Evolutionary conservation across 305 asterid genomes (phyloP).

Genomic region (Solanum chacoense): DNA sequence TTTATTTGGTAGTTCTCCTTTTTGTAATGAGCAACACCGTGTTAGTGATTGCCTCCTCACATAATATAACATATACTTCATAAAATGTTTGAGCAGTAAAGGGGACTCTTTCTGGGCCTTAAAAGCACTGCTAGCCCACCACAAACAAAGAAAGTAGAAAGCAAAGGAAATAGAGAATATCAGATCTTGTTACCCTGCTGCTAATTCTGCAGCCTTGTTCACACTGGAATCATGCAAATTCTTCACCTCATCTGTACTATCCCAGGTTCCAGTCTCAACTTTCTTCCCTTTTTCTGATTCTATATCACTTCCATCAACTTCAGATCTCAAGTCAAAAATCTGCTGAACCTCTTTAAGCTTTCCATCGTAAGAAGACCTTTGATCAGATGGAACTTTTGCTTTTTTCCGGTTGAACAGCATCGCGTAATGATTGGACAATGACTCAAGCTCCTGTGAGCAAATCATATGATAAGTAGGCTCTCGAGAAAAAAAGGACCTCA

Average conservation of each 20-base stretch:
- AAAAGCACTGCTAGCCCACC: not conserved
- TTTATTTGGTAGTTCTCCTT: not conserved
- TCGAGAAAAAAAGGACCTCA: not conserved
- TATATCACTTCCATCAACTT: conserved; percentile 39
- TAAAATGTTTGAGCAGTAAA: not conserved
- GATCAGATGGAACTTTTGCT: conserved; percentile 71
- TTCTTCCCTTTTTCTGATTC: conserved; percentile 75
- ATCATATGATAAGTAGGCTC: not conserved
- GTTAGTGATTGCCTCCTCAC: not conserved
- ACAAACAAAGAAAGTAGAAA: not conserved
- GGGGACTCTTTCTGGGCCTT: not conserved
- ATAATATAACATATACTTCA: not conserved
- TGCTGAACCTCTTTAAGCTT: conserved; percentile 79
- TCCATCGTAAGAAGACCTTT: conserved; percentile 64
- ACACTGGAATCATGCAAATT: conserved; percentile 73
- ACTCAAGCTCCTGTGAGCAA: conserved; percentile 73
- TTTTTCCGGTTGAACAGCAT: conserved; percentile 72
- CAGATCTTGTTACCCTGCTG: conserved; percentile 54
- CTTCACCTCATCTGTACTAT: conserved; percentile 44
- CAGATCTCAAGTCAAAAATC: conserved; percentile 57
- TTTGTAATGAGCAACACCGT: not conserved
- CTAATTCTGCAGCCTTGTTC: conserved; percentile 91
- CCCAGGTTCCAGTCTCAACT: conserved; percentile 51
- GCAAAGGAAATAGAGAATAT: not conserved
- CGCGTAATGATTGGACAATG: conserved; percentile 74